Base-by-base conservation (phyloP, 495 filamentous ascomycete species). In the Tuber brumale region DNA sequence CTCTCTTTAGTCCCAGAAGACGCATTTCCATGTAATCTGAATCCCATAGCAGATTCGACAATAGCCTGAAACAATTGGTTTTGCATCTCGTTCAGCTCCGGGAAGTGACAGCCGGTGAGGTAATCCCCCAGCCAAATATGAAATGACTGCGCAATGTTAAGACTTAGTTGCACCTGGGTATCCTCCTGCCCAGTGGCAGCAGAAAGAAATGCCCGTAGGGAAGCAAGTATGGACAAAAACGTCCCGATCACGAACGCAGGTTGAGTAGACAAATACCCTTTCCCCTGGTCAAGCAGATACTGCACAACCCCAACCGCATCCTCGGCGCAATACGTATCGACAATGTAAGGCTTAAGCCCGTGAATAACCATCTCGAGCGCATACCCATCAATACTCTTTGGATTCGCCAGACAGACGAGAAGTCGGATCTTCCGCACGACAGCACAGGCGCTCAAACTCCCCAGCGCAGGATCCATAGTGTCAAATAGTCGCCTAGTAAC, bases 321-420 rank as follows among this genome's bases (percentile, higher is more conserved):
- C 78, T 97, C 93, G n/a, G 94, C 92, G 83, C 94, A 98, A 81
- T 94, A 89, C 3, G 89, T 85, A 80, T 97, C 92, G 1, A 89
- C 89, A 31, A 97, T 86, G 77, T 92, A 97, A 2, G 91, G 90
- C 27, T 91, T 87, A 61, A 98, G 87, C 6, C 93, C 89, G 80
- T 94, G 92, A 39, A 98, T 86, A 1, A 94, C 85, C 94, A 97
- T 96, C 81, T 98, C 93, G n/a, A 98, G 84, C 9, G 93, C 92
- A 84, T 97, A 98, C 1, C 91, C 91, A 71, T 89, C 84, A 61
- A 91, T 85, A 41, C 92, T 92, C 27, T 89, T 86, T 27, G 87
- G 81, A 12, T 93, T 94, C 69, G 93, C 91, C 76, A 98, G 83
- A 71, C 89, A 92, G 35, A 97, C 87, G 21, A 98, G 83, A 39